Evolutionary conservation across 208 protist genomes (phyloP).

Genomic region (Crithidia thermophila): DNA sequence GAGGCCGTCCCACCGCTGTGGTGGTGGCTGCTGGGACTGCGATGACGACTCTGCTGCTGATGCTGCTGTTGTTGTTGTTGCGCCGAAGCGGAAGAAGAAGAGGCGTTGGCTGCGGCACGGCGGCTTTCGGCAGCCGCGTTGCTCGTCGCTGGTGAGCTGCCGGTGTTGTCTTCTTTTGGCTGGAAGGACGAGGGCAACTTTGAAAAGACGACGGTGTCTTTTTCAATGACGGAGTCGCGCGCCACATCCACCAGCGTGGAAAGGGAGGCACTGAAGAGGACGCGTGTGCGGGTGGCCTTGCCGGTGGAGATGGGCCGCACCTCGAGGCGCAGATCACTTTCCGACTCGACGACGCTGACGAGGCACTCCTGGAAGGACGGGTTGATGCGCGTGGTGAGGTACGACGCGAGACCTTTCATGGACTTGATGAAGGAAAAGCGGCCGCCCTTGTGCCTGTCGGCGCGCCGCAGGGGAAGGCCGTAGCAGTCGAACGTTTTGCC

Average conservation of each 20-base stretch:
- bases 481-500: slow-evolving; percentile 46
- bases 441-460: background rate
- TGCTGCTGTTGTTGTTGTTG: background rate
- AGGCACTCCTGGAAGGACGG: slow-evolving; percentile 55
- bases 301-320: slow-evolving; percentile 22
- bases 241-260: slow-evolving; percentile 48
- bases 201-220: slow-evolving; percentile 50
- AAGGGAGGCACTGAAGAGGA: slow-evolving; percentile 36
- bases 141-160: background rate
- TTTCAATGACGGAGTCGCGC: slow-evolving; percentile 48
- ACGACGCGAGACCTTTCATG: slow-evolving; percentile 38
- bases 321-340: slow-evolving; percentile 47
- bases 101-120: background rate
- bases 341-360: slow-evolving; percentile 33
- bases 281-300: slow-evolving; percentile 1
- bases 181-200: slow-evolving; percentile 30
- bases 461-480: slow-evolving; percentile 28
- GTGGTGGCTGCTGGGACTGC: background rate
- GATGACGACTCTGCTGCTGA: background rate
- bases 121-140: slow-evolving; percentile 3
- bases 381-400: slow-evolving; percentile 46
- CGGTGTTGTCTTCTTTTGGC: slow-evolving; percentile 4
- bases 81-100: background rate
- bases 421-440: slow-evolving; percentile 34
- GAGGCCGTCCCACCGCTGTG: background rate